phyloP scores from a whole-genome alignment of 495 filamentous ascomycete genomes.

The Penicillium cinerascens region DNA sequence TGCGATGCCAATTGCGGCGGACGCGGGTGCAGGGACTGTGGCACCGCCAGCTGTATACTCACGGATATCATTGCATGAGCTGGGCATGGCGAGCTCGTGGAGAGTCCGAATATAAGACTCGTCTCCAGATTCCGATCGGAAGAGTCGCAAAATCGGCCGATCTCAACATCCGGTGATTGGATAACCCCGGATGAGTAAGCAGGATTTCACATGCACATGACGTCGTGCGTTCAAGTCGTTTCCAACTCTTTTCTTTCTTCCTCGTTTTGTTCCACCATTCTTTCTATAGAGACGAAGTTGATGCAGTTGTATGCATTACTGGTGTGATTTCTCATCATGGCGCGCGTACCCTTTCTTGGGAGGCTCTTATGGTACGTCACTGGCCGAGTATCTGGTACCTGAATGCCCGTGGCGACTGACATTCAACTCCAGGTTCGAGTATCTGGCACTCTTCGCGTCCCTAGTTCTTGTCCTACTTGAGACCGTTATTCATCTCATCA shows the following conservation, averaged over 20 bases:
- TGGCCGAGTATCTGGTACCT: not conserved
- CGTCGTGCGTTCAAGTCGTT: slow-evolving; percentile 17
- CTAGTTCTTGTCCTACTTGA: slow-evolving; percentile 79
- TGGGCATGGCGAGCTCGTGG: slow-evolving; percentile 67
- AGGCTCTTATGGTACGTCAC: slow-evolving; percentile 65
- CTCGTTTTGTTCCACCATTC: not conserved
- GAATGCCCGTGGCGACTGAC: slow-evolving; percentile 3
- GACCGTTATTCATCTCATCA: slow-evolving; percentile 78
- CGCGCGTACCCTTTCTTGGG: slow-evolving; percentile 78
- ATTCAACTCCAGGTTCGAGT: slow-evolving; percentile 60
- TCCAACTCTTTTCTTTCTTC: not conserved
- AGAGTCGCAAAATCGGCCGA: slow-evolving; percentile 23
- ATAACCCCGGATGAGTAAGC: slow-evolving; percentile 40
- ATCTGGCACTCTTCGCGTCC: slow-evolving; percentile 78
- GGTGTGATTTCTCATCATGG: slow-evolving; percentile 41
- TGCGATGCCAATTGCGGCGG: not conserved
- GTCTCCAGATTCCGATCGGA: not conserved
- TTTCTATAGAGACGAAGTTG: not conserved
- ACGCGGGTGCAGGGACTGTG: not conserved
- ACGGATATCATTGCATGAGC: slow-evolving; percentile 96
- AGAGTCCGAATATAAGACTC: not conserved
- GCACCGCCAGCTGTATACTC: slow-evolving; percentile 36
- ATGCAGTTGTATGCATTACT: not conserved
- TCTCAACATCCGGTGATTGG: slow-evolving; percentile 21
- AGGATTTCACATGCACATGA: slow-evolving; percentile 35